Base-by-base conservation (phyloP, 345 rosid species). In the Melaleuca alternifolia region DNA sequence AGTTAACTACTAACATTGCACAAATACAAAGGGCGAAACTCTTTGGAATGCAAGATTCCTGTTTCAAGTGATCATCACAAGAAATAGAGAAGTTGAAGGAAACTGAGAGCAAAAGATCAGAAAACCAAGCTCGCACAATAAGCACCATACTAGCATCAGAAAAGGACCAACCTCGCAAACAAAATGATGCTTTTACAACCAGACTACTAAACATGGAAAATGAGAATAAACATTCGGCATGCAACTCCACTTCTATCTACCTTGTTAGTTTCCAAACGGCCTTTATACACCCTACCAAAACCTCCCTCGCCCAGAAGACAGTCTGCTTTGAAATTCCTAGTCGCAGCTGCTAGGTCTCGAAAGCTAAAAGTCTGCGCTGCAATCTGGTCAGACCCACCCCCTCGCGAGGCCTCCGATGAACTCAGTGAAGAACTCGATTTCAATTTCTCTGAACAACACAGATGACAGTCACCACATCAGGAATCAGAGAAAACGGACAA, bases 221-320 rank as follows among this genome's bases (percentile, higher is more conserved):
- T 11, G 18, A 16, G 46, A 51, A 83, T 83, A 53, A n/a, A 71
- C 79, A 37, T 24, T 51, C 51, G 86, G 30, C 16, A 41, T n/a
- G 84, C 11, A 56, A 86, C 50, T 48, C 54, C 53, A 50, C 83
- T 53, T 6, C 57, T 54, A 83, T 10, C 50, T 89, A 96, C 99
- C 99, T 94, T 94, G 88, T 88, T 90, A 84, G 90, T 92, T 28
- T 93, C 94, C 87, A 96, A 87, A 77, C 92, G 91, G 52, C 98
- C 98, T 90, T 92, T 96, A 90, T 95, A 93, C 24, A 96, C 99
- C 88, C 95, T 91, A 54, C 99, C 99, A 52, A 96, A 95, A 28
- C 99, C 99, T 82, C 98, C 99, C 90, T 95, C 99, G 6, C 99
- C 99, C 87, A 96, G 86, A 83, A 94, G 95, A 88, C 94, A 94